Conservation (phyloP, 306 rosid species). For the Vachellia pachyceras region DNA sequence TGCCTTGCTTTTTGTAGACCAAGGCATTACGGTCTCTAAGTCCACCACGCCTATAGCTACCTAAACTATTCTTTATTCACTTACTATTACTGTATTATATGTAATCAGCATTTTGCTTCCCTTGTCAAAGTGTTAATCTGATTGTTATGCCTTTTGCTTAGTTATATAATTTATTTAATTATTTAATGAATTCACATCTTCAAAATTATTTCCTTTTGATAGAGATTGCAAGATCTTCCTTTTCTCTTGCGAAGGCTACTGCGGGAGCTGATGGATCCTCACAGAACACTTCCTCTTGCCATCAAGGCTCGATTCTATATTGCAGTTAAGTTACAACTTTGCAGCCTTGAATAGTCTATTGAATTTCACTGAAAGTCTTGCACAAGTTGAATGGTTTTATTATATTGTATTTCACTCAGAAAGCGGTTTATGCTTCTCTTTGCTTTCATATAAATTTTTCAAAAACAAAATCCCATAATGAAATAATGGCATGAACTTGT, state of each 20-base stretch:
- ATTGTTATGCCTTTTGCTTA: not conserved
- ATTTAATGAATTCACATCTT: conserved; percentile 6
- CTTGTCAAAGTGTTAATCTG: not conserved
- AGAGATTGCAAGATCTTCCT: conserved; percentile 84
- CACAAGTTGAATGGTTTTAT: not conserved
- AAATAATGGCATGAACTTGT: not conserved
- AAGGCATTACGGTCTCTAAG: no score
- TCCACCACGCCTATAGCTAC: no score
- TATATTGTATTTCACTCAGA: conserved; percentile 17
- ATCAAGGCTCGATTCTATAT: conserved; percentile 72
- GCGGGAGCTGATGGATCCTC: conserved; percentile 71
- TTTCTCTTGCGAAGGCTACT: conserved; percentile 75
- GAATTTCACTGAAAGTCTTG: conserved; percentile 15
- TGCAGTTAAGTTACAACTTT: conserved; percentile 57
- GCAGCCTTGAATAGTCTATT: not conserved
- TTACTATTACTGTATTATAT: not conserved
- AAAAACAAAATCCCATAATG: not conserved
- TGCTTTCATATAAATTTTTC: not conserved
- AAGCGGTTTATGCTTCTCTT: conserved; percentile 5
- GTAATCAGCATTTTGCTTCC: no score
- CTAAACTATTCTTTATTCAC: no score
- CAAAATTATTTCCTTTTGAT: conserved; percentile 35
- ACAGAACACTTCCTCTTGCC: conserved; percentile 82
- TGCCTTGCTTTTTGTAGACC: no score
- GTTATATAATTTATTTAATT: not conserved